Evolutionary conservation across 2,329 filamentous ascomycete species (phyloP), one percentile per base, ranked within the genome.

Genomic region (Drechslerella dactyloides): DNA sequence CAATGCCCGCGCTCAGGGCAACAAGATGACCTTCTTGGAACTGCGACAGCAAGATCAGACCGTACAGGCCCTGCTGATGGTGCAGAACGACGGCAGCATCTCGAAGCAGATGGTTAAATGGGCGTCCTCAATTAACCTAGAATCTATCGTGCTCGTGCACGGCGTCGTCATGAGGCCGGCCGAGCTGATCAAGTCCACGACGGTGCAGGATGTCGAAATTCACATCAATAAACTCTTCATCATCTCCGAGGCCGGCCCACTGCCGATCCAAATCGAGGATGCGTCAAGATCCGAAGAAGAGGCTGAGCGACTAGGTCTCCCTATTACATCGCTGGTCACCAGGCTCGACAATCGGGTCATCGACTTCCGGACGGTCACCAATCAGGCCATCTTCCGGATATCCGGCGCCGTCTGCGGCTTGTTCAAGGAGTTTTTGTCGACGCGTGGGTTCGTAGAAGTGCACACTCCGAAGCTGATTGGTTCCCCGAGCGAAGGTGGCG

Each of bases 61-160:
- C 24, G 88, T 97, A 42, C 93, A 97, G 82, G 91, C 89, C 57
- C 89, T 97, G 40, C 83, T 91, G 15, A 84, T 85, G 17, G 89
- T 86, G 54, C 86, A 85, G 77, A 81, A 83, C 78, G 86, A 91
- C 77, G 87, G 84, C 37, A 85, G 82, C 55, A 85, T 92, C 40
- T 90, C 86, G 73, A 89, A 88, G 79, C 91, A 90, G 81, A 97
- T 97, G 93, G 90, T 97, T 79, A 97, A 97, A 82, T 97, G 90
- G 86, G 87, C 89, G 55, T 86, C 86, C 53, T 85, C 83, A 48
- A 81, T 96, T 75, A 89, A 86, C 78, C 84, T 89, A 51, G 93
- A 97, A 83, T 91, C 89, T 76, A 92, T 90, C 76, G 87, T 97
- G 24, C 82, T 88, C 44, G 87, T 97, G 70, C 90, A 96, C 77